phyloP scores from a whole-genome alignment of 2,329 filamentous ascomycete genomes.

The Didymella keratinophila region DNA sequence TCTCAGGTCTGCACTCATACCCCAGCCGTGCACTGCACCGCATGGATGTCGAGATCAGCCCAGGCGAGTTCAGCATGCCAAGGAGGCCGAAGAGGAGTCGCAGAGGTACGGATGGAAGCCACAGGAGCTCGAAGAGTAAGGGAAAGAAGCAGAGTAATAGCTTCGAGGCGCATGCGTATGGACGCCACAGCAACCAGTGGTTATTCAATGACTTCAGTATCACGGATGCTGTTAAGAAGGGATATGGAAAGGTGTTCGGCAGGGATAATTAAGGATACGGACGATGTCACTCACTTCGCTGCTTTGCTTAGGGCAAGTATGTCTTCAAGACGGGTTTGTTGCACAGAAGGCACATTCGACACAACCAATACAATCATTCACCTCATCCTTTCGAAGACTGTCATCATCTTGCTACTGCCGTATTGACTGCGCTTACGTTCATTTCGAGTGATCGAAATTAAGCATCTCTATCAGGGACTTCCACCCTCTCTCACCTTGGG shows the following conservation, averaged over 20 bases:
- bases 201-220: conserved; percentile 51
- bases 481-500: no score
- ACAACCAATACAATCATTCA: no score
- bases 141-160: conserved; percentile 24
- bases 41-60: conserved; percentile 31
- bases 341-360: no score
- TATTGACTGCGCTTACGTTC: no score
- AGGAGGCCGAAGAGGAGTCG: conserved; percentile 27
- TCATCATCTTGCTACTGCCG: no score
- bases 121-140: conserved; percentile 20
- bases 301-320: no score
- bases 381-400: no score
- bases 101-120: conserved; percentile 28
- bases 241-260: conserved; percentile 40
- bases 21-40: conserved; percentile 25
- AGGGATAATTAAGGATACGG: conserved; percentile 13
- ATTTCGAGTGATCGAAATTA: no score
- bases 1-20: conserved; percentile 26
- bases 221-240: conserved; percentile 42
- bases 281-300: no score
- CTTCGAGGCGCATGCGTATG: conserved; percentile 46
- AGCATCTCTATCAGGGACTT: no score
- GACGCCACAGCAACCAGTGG: conserved; percentile 49
- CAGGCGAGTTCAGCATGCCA: conserved; percentile 43
- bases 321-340: no score